Evolutionary conservation across 108 stramenopile genomes (phyloP).

Genomic region (Cyclotella choctawhatcheeana): DNA sequence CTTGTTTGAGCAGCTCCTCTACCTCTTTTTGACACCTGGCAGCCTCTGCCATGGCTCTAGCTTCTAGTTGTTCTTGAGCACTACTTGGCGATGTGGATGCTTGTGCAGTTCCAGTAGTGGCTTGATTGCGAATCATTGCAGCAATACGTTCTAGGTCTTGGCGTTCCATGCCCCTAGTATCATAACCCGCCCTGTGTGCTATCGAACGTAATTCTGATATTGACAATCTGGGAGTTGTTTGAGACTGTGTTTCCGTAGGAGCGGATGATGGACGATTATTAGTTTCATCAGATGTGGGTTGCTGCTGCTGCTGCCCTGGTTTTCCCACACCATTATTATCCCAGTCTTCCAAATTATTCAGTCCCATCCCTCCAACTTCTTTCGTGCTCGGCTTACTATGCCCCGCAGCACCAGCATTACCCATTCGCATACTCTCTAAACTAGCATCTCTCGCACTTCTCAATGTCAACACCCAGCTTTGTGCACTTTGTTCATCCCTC

Average conservation of each 20-base stretch:
- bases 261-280: conserved; percentile 15
- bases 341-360: conserved; percentile 53
- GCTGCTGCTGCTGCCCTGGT: not conserved
- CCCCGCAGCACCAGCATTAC: not conserved
- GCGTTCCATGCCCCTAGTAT: conserved; percentile 87
- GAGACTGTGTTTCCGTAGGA: conserved; percentile 14
- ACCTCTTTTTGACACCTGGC: conserved; percentile 30
- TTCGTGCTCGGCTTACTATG: conserved; percentile 27
- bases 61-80: conserved; percentile 20
- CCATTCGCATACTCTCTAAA: conserved; percentile 35
- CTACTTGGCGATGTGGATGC: conserved; percentile 12
- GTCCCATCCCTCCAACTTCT: conserved; percentile 52
- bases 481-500: conserved; percentile 58
- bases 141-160: conserved; percentile 74
- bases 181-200: conserved; percentile 80
- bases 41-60: no score
- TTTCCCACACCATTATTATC: conserved; percentile 29
- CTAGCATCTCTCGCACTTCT: conserved; percentile 57
- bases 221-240: conserved; percentile 45
- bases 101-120: not conserved
- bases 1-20: conserved; percentile 53
- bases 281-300: conserved; percentile 2
- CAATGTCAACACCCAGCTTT: conserved; percentile 82
- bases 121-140: conserved; percentile 14
- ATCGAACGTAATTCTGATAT: conserved; percentile 82